Percentiles rank a stretch among this genome's conserved stretches.
Evolutionary conservation across 345 rosid genomes (phyloP).

Genomic region (Limnanthes douglasii): DNA sequence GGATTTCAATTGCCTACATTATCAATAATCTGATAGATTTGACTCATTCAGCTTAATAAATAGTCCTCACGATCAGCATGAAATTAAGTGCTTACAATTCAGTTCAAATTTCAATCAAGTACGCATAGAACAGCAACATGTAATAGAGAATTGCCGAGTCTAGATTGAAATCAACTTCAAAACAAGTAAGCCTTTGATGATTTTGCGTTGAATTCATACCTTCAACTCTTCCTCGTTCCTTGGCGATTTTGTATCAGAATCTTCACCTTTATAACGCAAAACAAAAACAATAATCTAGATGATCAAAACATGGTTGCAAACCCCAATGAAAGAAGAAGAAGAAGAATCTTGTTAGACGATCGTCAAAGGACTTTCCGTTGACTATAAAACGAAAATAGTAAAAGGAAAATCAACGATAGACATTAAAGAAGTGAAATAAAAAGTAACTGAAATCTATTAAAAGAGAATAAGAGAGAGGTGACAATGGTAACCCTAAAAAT

Average conservation of each 20-base stretch:
- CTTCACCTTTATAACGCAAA: slow-evolving; percentile 16
- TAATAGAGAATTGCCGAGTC: no score
- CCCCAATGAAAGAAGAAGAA: neutral
- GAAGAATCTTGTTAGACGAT: slow-evolving; percentile 13
- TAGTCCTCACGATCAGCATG: no score
- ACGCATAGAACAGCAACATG: no score
- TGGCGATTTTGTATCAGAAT: slow-evolving; percentile 30
- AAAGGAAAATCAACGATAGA: neutral
- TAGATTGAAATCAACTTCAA: no score
- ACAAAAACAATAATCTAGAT: neutral
- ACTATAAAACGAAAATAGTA: neutral
- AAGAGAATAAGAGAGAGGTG: neutral
- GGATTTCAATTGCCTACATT: no score
- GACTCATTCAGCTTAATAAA: no score
- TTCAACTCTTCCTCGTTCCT: slow-evolving; percentile 24
- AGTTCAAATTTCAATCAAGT: no score
- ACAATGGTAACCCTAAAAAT: slow-evolving; percentile 7
- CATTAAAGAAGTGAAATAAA: neutral
- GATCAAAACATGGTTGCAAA: slow-evolving; percentile 5
- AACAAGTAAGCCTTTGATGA: no score
- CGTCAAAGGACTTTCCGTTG: slow-evolving; percentile 12
- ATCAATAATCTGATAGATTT: no score
- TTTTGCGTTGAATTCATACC: no score
- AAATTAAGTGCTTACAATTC: no score
- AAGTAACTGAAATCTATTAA: slow-evolving; percentile 9